A percentile compares a stretch with the other conserved stretches of the same genome.
These are phyloP conservation scores for Diplodia intermedia DNA, from an alignment of 2,329 filamentous ascomycete species.

Conservation along the genomic window DNA sequence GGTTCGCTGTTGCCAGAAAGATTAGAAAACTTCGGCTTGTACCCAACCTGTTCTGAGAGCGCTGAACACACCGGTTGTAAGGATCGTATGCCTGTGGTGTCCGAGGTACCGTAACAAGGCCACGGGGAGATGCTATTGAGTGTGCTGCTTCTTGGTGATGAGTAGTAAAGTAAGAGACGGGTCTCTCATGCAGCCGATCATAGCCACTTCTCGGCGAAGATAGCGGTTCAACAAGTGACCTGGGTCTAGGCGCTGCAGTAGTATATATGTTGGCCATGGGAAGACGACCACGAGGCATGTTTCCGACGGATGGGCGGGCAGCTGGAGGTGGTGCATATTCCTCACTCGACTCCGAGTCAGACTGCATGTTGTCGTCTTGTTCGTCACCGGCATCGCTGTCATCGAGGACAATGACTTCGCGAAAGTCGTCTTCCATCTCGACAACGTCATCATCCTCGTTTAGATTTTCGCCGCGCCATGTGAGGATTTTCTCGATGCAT, in stretches of 20 bases:
- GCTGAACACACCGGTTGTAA: constrained; percentile 6
- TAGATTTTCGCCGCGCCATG: constrained; percentile 64
- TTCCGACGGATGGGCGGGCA: constrained; percentile 43
- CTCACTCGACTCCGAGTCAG: constrained; percentile 33
- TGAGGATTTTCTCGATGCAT: constrained; percentile 63
- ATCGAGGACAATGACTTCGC: constrained; percentile 69
- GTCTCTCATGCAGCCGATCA: not conserved
- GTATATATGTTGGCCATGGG: constrained; percentile 36
- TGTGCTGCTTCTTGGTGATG: constrained; percentile 4
- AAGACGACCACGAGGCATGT: constrained; percentile 44
- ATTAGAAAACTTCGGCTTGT: not conserved
- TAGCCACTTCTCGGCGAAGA: not conserved
- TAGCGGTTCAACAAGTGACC: constrained; percentile 12
- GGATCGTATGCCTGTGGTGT: not conserved
- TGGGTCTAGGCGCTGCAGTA: constrained; percentile 35
- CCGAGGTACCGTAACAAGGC: not conserved
- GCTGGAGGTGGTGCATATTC: constrained; percentile 9
- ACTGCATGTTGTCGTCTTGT: constrained; percentile 42
- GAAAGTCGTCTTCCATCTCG: constrained; percentile 67
- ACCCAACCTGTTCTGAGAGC: not conserved
- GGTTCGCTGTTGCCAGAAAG: not conserved
- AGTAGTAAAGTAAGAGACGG: not conserved
- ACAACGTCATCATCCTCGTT: constrained; percentile 56
- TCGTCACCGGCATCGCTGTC: constrained; percentile 61
- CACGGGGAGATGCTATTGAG: not conserved